Base-by-base conservation (phyloP, 768 basidiomycete genomes). In the Pilatotrama ljubarskyi region DNA sequence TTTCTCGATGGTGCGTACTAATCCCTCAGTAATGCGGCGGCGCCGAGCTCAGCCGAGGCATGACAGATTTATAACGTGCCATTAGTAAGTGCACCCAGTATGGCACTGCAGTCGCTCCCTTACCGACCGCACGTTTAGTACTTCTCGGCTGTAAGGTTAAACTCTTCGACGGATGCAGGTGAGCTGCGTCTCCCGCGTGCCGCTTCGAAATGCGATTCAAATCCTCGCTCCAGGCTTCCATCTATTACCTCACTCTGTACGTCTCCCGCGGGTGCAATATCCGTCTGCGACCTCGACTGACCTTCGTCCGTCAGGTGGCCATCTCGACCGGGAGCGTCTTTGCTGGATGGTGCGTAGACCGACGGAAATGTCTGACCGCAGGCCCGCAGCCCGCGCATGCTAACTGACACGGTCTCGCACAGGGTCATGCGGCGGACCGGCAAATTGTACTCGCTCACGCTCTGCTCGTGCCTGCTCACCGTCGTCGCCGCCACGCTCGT, bases 381-480 rank as follows among this genome's bases (percentile, higher is more conserved):
- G 53, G 29, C 29, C 29, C 29, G 29, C 29, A 32, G 29, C 29
- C 32, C 17, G 15, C 22, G 8, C 25, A 46, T 42, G 49, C 35
- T 53, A 25, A 53, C 63, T 59, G 58, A 59, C 49, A 46, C 26
- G 15, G n/a, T 71, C 36, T 41, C 66, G 20, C 63, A 50, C 68
- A 92, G 90, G 92, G 73, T 89, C 69, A 93, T 93, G 91, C 84
- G 87, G 54, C 81, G 77, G 66, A 95, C 94, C 1, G 95, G 94
- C 29, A 91, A 88, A 74, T 83, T 96, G 53, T 95, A 91, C 74
- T 78, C 71, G 48, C 79, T 95, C 44, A 92, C 90, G 40, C 67
- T 93, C 46, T 71, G 77, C 40, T 85, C 93, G 37, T 84, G 84
- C n/a, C 70, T 77, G 14, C 68, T 90, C 64, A 81, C 80, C 26